Base-by-base conservation (phyloP, 805 yeast genomes). In the Myxozyma kluyveri region DNA sequence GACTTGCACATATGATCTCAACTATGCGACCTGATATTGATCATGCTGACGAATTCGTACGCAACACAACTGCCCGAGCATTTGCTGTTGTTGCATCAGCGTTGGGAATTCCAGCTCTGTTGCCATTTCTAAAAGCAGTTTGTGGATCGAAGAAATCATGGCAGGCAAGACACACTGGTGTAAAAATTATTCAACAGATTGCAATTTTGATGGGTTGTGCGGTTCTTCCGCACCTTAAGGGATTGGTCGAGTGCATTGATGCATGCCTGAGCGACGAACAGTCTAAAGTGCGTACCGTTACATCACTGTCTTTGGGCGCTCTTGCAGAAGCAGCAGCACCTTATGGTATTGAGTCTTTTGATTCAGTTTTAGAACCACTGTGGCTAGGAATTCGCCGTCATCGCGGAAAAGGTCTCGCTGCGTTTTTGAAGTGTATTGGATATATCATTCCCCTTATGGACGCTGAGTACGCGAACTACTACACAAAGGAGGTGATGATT, bases 301-400 rank as follows among this genome's bases (percentile, higher is more conserved):
- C 96, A 0, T 96, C 96, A 0, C 71, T 75, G 32, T 82, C 96
- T 0, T 63, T 90, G 1, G 72, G 90, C 0, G 77, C 83, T 1
- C 67, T 91, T 31, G 97, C 97, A 0, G 90, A 86, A 45, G 82
- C 87, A 5, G 79, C 88, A 3, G 74, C 80, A 21, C 98, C 98
- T 0, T 88, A 85, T 68, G 99, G 98, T 42, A 84, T 87, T 49
- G 96, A 88, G 61, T 81, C 91, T 0, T 90, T 91, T 65, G 95
- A 89, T 61, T 69, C 70, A 0, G 74, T 83, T 0, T 64, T 91
- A 32, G 91, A 86, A 49, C 86, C 88, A 0, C 69, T 88, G 4
- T 89, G 96, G 96, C 69, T 72, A 9, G 96, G 96, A 3, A 77
- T 88, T 22, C 76, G 81, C 42, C 76, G 76, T 36, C 93, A 86